Evolutionary conservation across 129 eudicot species (phyloP), one percentile per base, ranked within the genome.

Genomic region (Flaveria robusta): DNA sequence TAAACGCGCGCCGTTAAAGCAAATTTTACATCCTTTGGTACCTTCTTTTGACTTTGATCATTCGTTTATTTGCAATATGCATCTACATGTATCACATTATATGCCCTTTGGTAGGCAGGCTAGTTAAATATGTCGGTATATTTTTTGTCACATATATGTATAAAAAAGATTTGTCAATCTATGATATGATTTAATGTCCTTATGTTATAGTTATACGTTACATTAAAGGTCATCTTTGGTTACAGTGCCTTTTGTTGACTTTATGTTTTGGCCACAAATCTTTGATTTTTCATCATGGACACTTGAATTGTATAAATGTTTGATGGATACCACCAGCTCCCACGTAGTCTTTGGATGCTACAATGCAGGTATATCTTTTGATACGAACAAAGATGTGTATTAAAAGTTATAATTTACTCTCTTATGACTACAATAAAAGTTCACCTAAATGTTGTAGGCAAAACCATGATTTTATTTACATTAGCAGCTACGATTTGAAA

Each of bases 31-130:
- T 4, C 37, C 52, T 65, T 54, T 66, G 18, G 15, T 66, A 65
- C 60, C 24, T 72, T 65, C 26, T 41, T 51, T 72, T 23, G 68
- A 65, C 39, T 24, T 68, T 23, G 43, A 66, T 80, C 50, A 66
- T 80, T 80, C 24, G 51, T 80, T 79, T 54, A 64, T 72, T 65
- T 19, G 43, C 46, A 24, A 52, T 55, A 76, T 66, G 15, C 11
- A 51, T 65, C 50, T 66, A 52, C 9, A 20, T 78, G 64, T 78
- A 59, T 78, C 2, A 3, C 68, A 46, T 16, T 72, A 45, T 75
- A 13, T 45, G 46, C 39, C 54, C 80, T 5, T 24, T 12, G 37
- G 23, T 22, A 49, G 72, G 67, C 55, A 54, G 47, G 22, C 24
- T 66, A 52, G 56, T 49, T 66, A 55, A 22, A 27, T 29, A 27